Evolutionary conservation across 108 stramenopile species (phyloP).

Genomic region (Seminavis robusta): DNA sequence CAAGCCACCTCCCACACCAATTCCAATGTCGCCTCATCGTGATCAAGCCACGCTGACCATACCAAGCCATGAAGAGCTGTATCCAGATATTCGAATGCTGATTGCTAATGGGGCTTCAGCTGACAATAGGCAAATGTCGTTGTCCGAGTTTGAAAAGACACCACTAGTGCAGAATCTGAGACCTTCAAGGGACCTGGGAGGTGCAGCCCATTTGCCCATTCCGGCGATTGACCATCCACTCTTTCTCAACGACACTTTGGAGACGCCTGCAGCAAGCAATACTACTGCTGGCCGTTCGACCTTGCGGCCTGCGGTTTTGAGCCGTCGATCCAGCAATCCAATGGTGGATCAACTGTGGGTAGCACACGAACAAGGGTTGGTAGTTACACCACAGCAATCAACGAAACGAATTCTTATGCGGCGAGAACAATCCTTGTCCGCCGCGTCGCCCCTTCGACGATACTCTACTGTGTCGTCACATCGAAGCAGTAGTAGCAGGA

Average conservation of each 20-base stretch:
- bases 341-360: conserved; percentile 26
- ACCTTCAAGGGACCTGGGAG: background rate
- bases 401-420: background rate
- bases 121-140: no score
- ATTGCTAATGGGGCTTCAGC: no score
- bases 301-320: conserved; percentile 28
- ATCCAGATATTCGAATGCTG: no score
- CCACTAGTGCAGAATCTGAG: background rate
- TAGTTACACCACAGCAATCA: conserved; percentile 15
- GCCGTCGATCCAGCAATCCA: conserved; percentile 11
- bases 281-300: conserved; percentile 7
- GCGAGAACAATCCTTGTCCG: background rate
- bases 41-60: no score
- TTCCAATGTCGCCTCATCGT: no score
- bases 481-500: background rate
- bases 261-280: background rate
- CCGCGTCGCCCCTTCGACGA: no score
- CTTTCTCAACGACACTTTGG: background rate
- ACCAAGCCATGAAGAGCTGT: no score
- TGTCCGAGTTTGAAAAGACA: no score
- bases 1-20: no score
- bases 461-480: background rate
- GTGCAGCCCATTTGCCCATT: background rate
- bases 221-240: background rate
- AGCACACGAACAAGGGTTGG: conserved; percentile 46